A percentile compares a stretch with the other conserved stretches of the same genome.
Conservation (phyloP, 202 grass and related monocot species). For the Panicum virgatum region DNA sequence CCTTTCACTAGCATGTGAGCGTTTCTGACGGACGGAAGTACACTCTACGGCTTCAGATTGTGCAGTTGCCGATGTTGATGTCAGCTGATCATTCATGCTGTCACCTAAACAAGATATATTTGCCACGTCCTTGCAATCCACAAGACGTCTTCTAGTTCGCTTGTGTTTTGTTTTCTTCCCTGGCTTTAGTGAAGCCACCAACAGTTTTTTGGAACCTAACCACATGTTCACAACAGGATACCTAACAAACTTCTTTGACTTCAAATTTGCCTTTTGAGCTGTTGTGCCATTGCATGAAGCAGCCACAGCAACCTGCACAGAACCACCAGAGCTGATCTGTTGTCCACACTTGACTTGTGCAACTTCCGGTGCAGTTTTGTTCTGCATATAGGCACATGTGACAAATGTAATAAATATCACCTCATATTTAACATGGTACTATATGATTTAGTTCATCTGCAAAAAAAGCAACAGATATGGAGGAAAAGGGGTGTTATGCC, state of each 20-base stretch:
- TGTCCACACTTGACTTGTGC: constrained; percentile 1
- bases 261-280: constrained; percentile 41
- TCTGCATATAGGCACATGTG: constrained; percentile 18
- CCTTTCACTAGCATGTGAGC: constrained; percentile 1
- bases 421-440: background rate
- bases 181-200: constrained; percentile 52
- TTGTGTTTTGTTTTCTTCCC: constrained; percentile 58
- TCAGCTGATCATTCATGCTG: constrained; percentile 36
- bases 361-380: constrained; percentile 6
- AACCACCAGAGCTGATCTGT: constrained; percentile 22
- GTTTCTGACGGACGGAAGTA: constrained; percentile 39
- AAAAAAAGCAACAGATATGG: background rate
- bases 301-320: background rate
- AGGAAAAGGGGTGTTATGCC: constrained; percentile 14
- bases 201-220: constrained; percentile 54
- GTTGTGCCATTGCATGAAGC: constrained; percentile 26
- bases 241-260: constrained; percentile 61
- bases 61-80: constrained; percentile 54
- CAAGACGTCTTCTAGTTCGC: constrained; percentile 43
- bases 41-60: background rate
- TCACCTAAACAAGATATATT: constrained; percentile 33
- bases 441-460: background rate
- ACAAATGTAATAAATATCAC: constrained; percentile 5
- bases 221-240: constrained; percentile 56
- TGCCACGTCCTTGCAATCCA: constrained; percentile 28